Evolutionary conservation across 768 basidiomycete species (phyloP), one percentile per base, ranked within the genome.

Genomic region (Leccinum truebloodii): DNA sequence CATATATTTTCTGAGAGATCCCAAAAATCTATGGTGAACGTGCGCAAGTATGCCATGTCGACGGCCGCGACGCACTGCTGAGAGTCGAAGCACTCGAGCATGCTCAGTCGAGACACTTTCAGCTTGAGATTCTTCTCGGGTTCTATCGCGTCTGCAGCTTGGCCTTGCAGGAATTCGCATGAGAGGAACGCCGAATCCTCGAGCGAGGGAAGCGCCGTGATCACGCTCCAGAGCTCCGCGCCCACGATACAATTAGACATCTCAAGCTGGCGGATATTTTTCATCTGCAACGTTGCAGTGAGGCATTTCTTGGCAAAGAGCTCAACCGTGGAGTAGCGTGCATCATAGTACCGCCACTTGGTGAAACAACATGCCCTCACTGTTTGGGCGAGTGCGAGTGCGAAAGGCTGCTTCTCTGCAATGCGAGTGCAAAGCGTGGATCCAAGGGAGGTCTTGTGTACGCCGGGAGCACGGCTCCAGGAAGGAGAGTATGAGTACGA

Each of bases 291-390:
- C n/a, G 18, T n/a, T n/a, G 41, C 41, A n/a, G n/a, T 41, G 41
- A 41, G 1, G n/a, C 4, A 41, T 10, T 10, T 41, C 41, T n/a
- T n/a, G 41, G 3, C 1, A n/a, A n/a, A 41, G 41, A 0, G n/a
- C 9, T 41, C 41, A 10, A n/a, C n/a, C n/a, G 2, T 10, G 3
- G 8, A 18, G n/a, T 9, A 4, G n/a, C 18, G 4, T 41, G 9
- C 4, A 4, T n/a, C 4, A 10, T 18, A 0, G n/a, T 6, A n/a
- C 3, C 4, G 9, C 41, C 41, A n/a, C 3, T 4, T 0, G 39
- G 7, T 14, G 18, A 41, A 41, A 41, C 0, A n/a, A 41, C 41
- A 41, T 10, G 2, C 41, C n/a, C 41, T 41, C n/a, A n/a, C 41
- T 41, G 41, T n/a, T n/a, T 41, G 41, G 9, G 26, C 18, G 41